These are phyloP conservation scores for Plasmopara muralis DNA, from an alignment of 352 stramenopile species.

Conservation along the genomic window DNA sequence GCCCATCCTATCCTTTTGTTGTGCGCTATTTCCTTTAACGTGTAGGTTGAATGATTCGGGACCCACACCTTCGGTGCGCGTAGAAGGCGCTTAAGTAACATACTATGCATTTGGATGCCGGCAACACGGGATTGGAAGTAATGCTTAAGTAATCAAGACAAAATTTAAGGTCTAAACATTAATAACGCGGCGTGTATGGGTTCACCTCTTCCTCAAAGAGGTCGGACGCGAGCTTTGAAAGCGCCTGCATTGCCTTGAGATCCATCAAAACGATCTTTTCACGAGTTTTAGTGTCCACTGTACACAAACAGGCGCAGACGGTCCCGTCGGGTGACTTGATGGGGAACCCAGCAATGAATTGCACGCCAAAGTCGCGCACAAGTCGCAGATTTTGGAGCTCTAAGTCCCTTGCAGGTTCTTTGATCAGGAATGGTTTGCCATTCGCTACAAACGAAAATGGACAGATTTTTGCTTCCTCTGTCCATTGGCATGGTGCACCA, in stretches of 20 bases:
- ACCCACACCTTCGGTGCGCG: too few species aligned
- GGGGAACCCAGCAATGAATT: constrained; percentile 54
- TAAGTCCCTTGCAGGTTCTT: constrained; percentile 29
- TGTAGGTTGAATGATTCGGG: not conserved
- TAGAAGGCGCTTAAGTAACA: not conserved
- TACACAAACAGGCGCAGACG: constrained; percentile 37
- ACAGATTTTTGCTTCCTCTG: constrained; percentile 17
- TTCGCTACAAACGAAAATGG: constrained; percentile 19
- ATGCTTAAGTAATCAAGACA: too few species aligned
- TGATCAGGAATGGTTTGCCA: constrained; percentile 38
- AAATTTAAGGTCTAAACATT: not conserved
- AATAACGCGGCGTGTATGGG: constrained; percentile 26
- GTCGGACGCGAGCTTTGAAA: constrained; percentile 54
- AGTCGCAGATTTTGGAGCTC: constrained; percentile 32
- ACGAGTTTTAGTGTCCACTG: constrained; percentile 23
- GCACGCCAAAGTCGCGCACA: constrained; percentile 32
- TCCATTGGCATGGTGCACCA: constrained; percentile 12
- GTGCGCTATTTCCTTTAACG: constrained; percentile 7
- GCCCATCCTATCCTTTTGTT: constrained; percentile 21
- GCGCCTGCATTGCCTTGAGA: constrained; percentile 33
- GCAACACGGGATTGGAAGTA: not conserved
- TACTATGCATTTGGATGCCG: not conserved
- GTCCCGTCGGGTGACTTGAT: constrained; percentile 23
- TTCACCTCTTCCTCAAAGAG: constrained; percentile 37
- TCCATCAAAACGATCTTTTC: constrained; percentile 37